Evolutionary conservation across 2,329 filamentous ascomycete species (phyloP).

Genomic region (Talaromyces sp.): DNA sequence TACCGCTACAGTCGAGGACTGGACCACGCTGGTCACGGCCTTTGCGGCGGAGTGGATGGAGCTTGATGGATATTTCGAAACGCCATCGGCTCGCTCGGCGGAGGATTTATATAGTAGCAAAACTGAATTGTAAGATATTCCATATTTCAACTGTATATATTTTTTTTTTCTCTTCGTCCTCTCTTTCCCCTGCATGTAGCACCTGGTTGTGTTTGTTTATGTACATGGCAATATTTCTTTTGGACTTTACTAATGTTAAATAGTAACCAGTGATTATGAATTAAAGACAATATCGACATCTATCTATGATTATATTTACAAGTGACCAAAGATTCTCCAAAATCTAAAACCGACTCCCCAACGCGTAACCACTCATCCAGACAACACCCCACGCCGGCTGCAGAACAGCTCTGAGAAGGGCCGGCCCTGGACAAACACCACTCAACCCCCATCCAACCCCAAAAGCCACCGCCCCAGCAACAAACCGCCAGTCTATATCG

Average conservation of each 20-base stretch:
- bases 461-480: conserved; percentile 44
- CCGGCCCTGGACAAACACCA: conserved; percentile 50
- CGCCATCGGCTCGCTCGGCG: not conserved
- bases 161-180: conserved; percentile 13
- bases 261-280: not conserved
- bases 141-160: conserved; percentile 6
- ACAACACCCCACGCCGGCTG: conserved; percentile 45
- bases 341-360: conserved; percentile 32
- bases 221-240: not conserved
- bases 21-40: conserved; percentile 75
- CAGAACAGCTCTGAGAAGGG: conserved; percentile 40
- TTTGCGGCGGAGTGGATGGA: conserved; percentile 94
- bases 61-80: conserved; percentile 54
- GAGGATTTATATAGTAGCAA: conserved; percentile 19
- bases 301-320: not conserved
- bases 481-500: conserved; percentile 46
- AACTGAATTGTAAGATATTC: conserved; percentile 36
- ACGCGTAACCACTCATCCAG: conserved; percentile 45
- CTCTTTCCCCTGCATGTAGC: conserved; percentile 3
- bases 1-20: conserved; percentile 73
- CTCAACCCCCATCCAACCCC: conserved; percentile 49
- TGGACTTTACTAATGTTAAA: not conserved
- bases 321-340: not conserved
- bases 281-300: not conserved
- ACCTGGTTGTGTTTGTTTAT: not conserved